These are phyloP conservation scores for Septoria petroselini DNA, from an alignment of 2,329 filamentous ascomycete genomes.

Conservation along the genomic window DNA sequence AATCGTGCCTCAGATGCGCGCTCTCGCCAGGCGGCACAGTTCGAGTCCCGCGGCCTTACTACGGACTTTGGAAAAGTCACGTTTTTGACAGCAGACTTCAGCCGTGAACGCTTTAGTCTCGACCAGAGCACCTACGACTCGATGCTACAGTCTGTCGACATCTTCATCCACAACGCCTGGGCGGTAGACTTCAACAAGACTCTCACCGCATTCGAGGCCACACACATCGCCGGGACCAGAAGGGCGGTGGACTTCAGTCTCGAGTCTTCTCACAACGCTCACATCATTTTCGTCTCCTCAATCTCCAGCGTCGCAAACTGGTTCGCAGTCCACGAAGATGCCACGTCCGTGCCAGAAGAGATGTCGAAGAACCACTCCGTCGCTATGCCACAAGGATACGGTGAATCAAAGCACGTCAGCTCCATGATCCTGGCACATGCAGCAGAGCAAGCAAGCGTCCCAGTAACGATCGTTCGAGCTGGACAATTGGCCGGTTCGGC, in stretches of 20 bases:
- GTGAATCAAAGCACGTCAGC: slow-evolving; percentile 41
- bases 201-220: slow-evolving; percentile 34
- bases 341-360: slow-evolving; percentile 35
- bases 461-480: slow-evolving; percentile 27
- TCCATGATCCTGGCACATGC: slow-evolving; percentile 35
- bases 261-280: slow-evolving; percentile 26
- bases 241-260: slow-evolving; percentile 33
- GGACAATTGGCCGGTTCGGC: slow-evolving; percentile 33
- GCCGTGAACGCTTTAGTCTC: slow-evolving; percentile 31
- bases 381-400: slow-evolving; percentile 40
- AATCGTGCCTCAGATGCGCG: slow-evolving; percentile 31
- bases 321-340: slow-evolving; percentile 14
- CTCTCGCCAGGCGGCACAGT: slow-evolving; percentile 26
- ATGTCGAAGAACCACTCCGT: slow-evolving; percentile 31
- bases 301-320: slow-evolving; percentile 39
- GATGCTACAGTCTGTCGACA: slow-evolving; percentile 27
- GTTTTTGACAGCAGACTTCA: slow-evolving; percentile 31
- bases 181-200: slow-evolving; percentile 40
- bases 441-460: slow-evolving; percentile 28
- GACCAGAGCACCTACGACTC: slow-evolving; percentile 22
- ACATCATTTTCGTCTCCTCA: slow-evolving; percentile 42
- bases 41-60: slow-evolving; percentile 24
- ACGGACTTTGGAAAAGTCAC: slow-evolving; percentile 31
- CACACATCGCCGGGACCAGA: slow-evolving; percentile 33
- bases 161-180: slow-evolving; percentile 42